Percentiles rank a stretch among this genome's conserved stretches.
phyloP scores from a whole-genome alignment of 352 stramenopile species.

The Globisporangium spiculum region DNA sequence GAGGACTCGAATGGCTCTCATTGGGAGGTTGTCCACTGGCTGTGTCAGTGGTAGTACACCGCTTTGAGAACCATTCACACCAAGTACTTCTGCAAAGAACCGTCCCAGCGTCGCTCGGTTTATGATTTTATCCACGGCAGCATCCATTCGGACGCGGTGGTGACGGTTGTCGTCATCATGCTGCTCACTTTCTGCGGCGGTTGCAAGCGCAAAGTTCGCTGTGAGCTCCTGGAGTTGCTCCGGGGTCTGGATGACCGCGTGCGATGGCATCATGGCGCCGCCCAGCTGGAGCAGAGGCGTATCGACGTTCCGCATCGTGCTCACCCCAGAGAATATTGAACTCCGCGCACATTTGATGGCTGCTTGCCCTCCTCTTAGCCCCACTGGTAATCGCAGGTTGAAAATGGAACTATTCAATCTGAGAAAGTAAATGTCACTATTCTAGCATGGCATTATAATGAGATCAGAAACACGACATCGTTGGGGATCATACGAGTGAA shows the following conservation, averaged over 20 bases:
- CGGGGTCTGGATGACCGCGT: background rate
- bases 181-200: background rate
- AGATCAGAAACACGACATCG: background rate
- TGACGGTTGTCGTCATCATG: background rate
- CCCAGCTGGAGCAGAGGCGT: background rate
- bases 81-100: background rate
- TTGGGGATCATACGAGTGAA: too few relatives aligned
- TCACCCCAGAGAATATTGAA: background rate
- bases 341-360: background rate
- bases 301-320: background rate
- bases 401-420: background rate
- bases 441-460: background rate
- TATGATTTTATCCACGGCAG: background rate
- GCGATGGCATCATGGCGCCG: background rate
- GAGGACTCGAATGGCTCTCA: background rate
- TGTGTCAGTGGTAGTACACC: background rate
- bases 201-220: background rate
- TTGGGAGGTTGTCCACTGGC: background rate
- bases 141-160: background rate
- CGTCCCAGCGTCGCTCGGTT: background rate
- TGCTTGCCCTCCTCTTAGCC: background rate
- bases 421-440: background rate
- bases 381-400: background rate
- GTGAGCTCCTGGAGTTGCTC: background rate
- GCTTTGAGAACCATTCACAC: background rate